Evolutionary conservation across 441 rosid species (phyloP).

Genomic region (Pelargonium australe): DNA sequence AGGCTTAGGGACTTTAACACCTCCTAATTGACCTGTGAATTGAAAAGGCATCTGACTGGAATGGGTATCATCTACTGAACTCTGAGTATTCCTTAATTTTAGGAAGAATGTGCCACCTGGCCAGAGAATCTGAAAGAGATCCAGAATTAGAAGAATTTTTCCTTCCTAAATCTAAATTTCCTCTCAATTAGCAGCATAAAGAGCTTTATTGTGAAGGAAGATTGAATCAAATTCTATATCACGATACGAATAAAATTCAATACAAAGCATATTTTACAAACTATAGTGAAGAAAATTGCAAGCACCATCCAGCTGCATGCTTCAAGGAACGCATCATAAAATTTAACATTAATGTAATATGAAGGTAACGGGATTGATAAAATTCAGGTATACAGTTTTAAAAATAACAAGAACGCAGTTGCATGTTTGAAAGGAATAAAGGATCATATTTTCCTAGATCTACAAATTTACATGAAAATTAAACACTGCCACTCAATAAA

Average conservation of each 20-base stretch:
- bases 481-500: background rate
- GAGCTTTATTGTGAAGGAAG: conserved; percentile 2
- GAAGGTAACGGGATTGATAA: background rate
- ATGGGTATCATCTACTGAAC: conserved; percentile 31
- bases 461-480: no score
- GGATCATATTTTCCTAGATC: no score
- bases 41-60: conserved; percentile 32
- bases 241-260: background rate
- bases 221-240: background rate
- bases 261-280: background rate
- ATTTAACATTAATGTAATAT: background rate
- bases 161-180: background rate
- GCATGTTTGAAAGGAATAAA: no score
- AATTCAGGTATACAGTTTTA: background rate
- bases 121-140: conserved; percentile 65
- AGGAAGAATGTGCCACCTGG: conserved; percentile 83
- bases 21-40: conserved; percentile 44
- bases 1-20: conserved; percentile 45
- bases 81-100: conserved; percentile 32
- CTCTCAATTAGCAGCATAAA: background rate
- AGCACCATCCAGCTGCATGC: background rate
- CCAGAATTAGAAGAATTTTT: conserved; percentile 9
- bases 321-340: background rate
- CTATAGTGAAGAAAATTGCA: background rate
- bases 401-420: no score